phyloP scores from a whole-genome alignment of 305 asterid genomes.

The Fraxinus albicans region DNA sequence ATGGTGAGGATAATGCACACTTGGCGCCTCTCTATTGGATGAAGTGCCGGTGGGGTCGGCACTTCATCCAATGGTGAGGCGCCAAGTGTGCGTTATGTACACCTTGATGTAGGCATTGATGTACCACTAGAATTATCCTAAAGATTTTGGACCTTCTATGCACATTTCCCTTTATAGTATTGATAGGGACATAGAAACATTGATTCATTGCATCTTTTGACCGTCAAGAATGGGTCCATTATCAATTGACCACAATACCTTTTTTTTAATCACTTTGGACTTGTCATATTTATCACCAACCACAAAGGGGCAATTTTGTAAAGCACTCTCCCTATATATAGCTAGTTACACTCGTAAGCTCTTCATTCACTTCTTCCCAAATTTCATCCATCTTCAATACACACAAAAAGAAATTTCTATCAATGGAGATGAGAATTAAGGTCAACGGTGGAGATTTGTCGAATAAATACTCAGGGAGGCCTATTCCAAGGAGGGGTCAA shows the following conservation, averaged over 20 bases:
- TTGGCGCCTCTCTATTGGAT: too few relatives aligned
- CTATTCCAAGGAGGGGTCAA: slow-evolving; percentile 28
- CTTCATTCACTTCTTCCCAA: neutral
- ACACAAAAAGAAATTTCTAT: neutral
- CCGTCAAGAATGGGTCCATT: neutral
- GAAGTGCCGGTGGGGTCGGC: too few relatives aligned
- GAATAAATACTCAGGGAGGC: neutral
- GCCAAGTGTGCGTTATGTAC: too few relatives aligned
- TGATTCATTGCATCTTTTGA: neutral
- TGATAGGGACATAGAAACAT: neutral
- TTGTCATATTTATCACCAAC: neutral
- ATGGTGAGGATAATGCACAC: too few relatives aligned
- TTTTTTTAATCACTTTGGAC: neutral
- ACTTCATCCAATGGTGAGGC: too few relatives aligned
- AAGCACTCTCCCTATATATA: neutral
- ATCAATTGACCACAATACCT: neutral
- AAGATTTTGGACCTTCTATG: neutral
- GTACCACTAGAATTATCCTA: too few relatives aligned
- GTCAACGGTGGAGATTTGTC: neutral
- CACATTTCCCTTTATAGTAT: neutral
- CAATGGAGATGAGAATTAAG: neutral
- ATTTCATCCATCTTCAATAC: neutral
- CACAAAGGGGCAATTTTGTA: neutral
- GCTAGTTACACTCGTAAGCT: neutral
- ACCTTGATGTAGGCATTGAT: too few relatives aligned